phyloP scores from a whole-genome alignment of 768 basidiomycete species.

The Artomyces pyxidatus region DNA sequence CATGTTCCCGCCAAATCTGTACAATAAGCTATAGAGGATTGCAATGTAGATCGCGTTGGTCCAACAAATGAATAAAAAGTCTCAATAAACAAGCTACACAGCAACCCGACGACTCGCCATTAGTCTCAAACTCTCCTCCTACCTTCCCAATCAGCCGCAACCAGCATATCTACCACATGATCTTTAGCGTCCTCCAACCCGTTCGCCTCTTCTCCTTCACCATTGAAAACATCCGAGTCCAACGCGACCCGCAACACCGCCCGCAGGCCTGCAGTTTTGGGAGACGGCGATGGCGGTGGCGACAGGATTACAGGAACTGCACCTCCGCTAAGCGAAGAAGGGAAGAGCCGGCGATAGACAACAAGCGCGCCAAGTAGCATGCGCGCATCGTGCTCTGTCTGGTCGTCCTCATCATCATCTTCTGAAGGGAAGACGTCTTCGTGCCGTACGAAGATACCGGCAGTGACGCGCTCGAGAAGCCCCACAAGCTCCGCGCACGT shows the following conservation, averaged over 20 bases:
- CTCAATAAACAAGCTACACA: too few species aligned
- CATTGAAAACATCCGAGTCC: constrained; percentile 41
- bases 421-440: constrained; percentile 21
- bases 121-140: constrained; percentile 10
- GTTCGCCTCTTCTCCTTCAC: constrained; percentile 25
- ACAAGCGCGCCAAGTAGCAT: constrained; percentile 53
- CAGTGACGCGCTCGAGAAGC: constrained; percentile 40
- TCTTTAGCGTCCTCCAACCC: constrained; percentile 70
- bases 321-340: constrained; percentile 17
- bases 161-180: constrained; percentile 65
- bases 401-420: constrained; percentile 10
- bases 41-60: too few species aligned
- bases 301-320: constrained; percentile 37
- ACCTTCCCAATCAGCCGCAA: constrained; percentile 20
- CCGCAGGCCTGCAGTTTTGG: constrained; percentile 32
- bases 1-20: too few species aligned
- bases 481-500: constrained; percentile 43
- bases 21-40: too few species aligned
- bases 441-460: constrained; percentile 19
- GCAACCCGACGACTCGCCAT: too few species aligned
- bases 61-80: too few species aligned
- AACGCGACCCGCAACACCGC: constrained; percentile 44
- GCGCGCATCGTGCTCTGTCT: constrained; percentile 44
- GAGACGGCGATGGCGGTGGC: constrained; percentile 49
- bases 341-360: constrained; percentile 56